A percentile compares a stretch with the other conserved stretches of the same genome.
These are phyloP conservation scores for Cladosporium cucumerinum DNA, from an alignment of 2,329 filamentous ascomycete genomes.

Conservation along the genomic window DNA sequence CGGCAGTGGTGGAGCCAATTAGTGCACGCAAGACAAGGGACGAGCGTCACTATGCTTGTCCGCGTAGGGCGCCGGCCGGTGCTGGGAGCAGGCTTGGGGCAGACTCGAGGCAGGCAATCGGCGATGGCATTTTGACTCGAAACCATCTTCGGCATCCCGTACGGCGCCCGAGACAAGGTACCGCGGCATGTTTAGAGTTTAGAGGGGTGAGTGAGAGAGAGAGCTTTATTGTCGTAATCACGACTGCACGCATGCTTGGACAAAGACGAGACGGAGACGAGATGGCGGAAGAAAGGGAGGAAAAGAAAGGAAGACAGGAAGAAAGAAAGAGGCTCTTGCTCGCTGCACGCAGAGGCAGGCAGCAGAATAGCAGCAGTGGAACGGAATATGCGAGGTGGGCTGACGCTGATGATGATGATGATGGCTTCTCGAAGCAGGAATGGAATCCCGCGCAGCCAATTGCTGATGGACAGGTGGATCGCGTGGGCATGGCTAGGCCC, in stretches of 20 bases:
- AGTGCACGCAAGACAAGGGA: not conserved
- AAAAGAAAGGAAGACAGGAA: no score
- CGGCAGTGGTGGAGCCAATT: constrained; percentile 5
- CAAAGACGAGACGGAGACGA: not conserved
- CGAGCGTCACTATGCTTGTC: constrained; percentile 9
- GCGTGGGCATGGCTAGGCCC: not conserved
- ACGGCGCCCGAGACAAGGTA: constrained; percentile 4
- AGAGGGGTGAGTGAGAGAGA: not conserved
- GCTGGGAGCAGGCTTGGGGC: not conserved
- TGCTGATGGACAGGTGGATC: not conserved
- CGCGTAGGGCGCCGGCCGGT: constrained; percentile 7
- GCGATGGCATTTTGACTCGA: constrained; percentile 1
- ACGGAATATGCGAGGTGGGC: not conserved
- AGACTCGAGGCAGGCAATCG: not conserved
- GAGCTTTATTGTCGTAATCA: no score
- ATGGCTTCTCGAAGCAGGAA: constrained; percentile 6
- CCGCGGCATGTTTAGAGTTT: not conserved
- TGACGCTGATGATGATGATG: not conserved
- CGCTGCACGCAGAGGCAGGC: not conserved
- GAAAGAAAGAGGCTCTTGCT: not conserved
- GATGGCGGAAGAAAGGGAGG: constrained; percentile 2
- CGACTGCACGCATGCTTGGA: no score
- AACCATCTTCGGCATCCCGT: constrained; percentile 14
- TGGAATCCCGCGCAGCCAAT: constrained; percentile 1
- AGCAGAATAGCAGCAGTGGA: not conserved